Percentiles rank a stretch among this genome's conserved stretches.
Evolutionary conservation across 78 protist genomes (phyloP).

Genomic region (Tieghemostelium lacteum): DNA sequence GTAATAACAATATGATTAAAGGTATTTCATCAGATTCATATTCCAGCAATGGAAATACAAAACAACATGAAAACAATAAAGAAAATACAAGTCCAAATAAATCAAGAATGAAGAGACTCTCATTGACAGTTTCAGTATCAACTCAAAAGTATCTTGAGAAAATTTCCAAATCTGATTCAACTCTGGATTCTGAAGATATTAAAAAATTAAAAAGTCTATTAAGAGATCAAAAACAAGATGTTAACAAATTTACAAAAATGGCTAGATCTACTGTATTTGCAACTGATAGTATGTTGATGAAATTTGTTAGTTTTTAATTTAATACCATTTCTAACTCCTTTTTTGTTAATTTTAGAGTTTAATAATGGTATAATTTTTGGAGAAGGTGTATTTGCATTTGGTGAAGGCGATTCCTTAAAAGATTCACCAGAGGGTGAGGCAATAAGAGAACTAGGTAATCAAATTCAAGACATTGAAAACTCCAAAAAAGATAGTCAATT

Average conservation of each 20-base stretch:
- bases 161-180: neutral
- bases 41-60: neutral
- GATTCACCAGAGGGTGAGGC: constrained; percentile 43
- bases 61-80: neutral
- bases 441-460: constrained; percentile 38
- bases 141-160: constrained; percentile 67
- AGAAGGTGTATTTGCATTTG: constrained; percentile 28
- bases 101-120: constrained; percentile 61
- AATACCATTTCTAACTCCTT: no score
- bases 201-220: constrained; percentile 18
- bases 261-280: constrained; percentile 4
- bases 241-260: constrained; percentile 1
- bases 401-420: constrained; percentile 41
- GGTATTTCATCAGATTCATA: neutral
- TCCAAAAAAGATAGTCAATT: constrained; percentile 20
- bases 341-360: constrained; percentile 8
- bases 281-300: constrained; percentile 25
- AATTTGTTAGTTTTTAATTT: neutral
- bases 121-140: constrained; percentile 63
- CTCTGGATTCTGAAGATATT: constrained; percentile 44
- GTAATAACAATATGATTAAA: neutral
- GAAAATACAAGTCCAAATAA: constrained; percentile 26
- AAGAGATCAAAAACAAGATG: constrained; percentile 35
- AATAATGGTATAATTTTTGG: constrained; percentile 30
- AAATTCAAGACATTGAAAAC: constrained; percentile 29